Conservation (phyloP, 495 filamentous ascomycete genomes). For the Aspergillus nanangensis region DNA sequence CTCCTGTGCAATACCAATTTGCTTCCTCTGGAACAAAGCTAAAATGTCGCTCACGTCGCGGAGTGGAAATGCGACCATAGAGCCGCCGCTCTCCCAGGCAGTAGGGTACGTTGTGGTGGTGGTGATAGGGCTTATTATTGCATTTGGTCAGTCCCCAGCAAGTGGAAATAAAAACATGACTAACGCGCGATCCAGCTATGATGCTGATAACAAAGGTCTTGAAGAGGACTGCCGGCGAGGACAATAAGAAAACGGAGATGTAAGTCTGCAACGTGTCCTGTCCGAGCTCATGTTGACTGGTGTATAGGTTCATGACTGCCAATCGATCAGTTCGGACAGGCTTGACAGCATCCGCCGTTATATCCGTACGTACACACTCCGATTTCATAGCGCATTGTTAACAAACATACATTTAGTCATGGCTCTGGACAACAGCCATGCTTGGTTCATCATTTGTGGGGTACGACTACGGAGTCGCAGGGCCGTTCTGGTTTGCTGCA, state of each 20-base stretch:
- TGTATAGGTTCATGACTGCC: slow-evolving; percentile 34
- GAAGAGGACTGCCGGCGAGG: slow-evolving; percentile 33
- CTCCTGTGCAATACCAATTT: no score
- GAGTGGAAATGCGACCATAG: slow-evolving; percentile 1
- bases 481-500: slow-evolving; percentile 41
- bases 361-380: slow-evolving; percentile 22
- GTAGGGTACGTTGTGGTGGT: slow-evolving; percentile 36
- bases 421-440: slow-evolving; percentile 32
- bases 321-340: slow-evolving; percentile 36
- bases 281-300: background rate
- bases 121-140: slow-evolving; percentile 26
- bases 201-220: slow-evolving; percentile 30
- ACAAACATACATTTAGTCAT: slow-evolving; percentile 16
- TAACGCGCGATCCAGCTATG: no score
- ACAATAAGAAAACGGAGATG: slow-evolving; percentile 41
- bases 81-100: slow-evolving; percentile 32
- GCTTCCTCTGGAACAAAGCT: no score
- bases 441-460: slow-evolving; percentile 28
- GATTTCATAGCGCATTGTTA: background rate
- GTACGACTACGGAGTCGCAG: slow-evolving; percentile 31
- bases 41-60: background rate
- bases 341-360: slow-evolving; percentile 34
- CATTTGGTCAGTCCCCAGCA: slow-evolving; percentile 24
- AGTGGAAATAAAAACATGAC: no score
- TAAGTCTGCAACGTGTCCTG: slow-evolving; percentile 5